Base-by-base conservation (phyloP, 2,329 filamentous ascomycete species). In the Eurotiales sp. region DNA sequence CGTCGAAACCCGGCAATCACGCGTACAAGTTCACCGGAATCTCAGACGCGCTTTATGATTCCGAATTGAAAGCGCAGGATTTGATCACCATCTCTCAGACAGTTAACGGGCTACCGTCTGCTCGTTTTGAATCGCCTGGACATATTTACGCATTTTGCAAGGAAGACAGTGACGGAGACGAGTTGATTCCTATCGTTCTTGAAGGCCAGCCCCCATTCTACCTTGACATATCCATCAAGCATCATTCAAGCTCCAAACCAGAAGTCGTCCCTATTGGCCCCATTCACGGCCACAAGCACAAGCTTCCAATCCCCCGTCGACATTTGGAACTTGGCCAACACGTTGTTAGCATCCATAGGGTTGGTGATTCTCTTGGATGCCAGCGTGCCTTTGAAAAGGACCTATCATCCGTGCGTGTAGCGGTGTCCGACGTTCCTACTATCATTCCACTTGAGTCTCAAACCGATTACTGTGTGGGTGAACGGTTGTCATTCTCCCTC, bases 91-190 rank as follows among this genome's bases (percentile, higher is more conserved):
- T 99, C 27, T 83, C 87, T 59, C 93, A 99, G 68, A 86, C 80
- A 21, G 90, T 99, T 45, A 87, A 96, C 62, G 80, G 89, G 12
- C 87, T 87, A 53, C 93, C 93, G 1, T 83, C 85, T 2, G 93
- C 91, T 3, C 78, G 80, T 4, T 99, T 99, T 64, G 79, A 81
- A 53, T 88, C 88, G 58, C 89, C 91, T 3, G 91, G 91, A 14
- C 93, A 93, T 68, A 91, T 89, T 0, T 96, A 96, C 77, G 95
- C 93, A 66, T 96, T 92, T 71, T 99, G 93, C 72, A 86, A 90
- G 67, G 85, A 90, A 52, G 89, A 96, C 61, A 81, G 87, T 46
- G 83, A 83, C 49, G 83, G 85, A 27, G 89, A 95, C 61, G 91
- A 99, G 63, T 84, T 82, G 36, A 96, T 99, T 50, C 91, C 92